Evolutionary conservation across 2,329 filamentous ascomycete species (phyloP).

Genomic region (Exophiala aquamarina): DNA sequence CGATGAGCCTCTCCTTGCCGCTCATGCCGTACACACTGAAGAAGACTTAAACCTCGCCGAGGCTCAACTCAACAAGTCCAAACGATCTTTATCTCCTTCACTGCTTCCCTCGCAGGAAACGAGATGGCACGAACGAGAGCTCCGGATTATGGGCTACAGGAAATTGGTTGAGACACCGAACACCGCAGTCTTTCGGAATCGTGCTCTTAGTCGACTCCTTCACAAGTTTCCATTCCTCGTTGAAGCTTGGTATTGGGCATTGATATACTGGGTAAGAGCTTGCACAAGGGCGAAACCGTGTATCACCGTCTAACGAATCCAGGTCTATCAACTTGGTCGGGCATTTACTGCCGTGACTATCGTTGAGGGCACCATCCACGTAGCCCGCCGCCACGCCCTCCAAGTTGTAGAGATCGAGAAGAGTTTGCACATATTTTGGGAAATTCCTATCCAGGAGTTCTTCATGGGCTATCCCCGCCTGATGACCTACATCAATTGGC

Average conservation of each 20-base stretch:
- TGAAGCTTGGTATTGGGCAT: conserved; percentile 75
- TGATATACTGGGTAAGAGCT: conserved; percentile 72
- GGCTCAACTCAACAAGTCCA: conserved; percentile 19
- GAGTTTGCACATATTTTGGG: conserved; percentile 63
- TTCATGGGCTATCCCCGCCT: conserved; percentile 56
- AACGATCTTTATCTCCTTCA: conserved; percentile 40
- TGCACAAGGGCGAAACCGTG: neutral
- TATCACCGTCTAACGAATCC: conserved; percentile 4
- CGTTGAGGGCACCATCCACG: conserved; percentile 65
- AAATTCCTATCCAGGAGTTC: conserved; percentile 60
- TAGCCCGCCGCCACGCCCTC: conserved; percentile 67
- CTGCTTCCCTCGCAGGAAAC: conserved; percentile 42
- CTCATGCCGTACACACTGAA: conserved; percentile 9
- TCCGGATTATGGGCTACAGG: conserved; percentile 48
- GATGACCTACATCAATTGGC: conserved; percentile 69
- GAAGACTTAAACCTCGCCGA: conserved; percentile 18
- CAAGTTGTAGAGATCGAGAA: conserved; percentile 68
- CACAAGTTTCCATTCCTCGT: conserved; percentile 69
- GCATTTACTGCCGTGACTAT: conserved; percentile 70
- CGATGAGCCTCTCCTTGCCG: conserved; percentile 18
- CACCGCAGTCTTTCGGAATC: conserved; percentile 59
- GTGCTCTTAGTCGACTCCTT: conserved; percentile 63
- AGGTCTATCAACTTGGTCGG: conserved; percentile 74
- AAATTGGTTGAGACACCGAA: conserved; percentile 60
- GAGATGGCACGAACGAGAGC: conserved; percentile 51